Percentiles rank a stretch among this genome's conserved stretches.
phyloP scores from a whole-genome alignment of 176 grass and related monocot species.

The Phyllostachys edulis region DNA sequence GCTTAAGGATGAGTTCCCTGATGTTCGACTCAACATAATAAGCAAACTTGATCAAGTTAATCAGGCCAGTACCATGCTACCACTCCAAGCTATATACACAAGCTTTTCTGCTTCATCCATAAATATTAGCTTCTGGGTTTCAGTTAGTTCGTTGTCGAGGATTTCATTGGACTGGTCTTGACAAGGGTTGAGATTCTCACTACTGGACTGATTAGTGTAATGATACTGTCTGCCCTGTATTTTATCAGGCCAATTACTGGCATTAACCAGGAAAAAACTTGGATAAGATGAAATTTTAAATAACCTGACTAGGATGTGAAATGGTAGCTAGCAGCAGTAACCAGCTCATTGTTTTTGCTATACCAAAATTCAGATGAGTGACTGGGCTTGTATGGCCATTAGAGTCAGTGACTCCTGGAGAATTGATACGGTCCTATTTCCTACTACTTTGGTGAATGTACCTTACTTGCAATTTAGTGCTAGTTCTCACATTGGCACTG shows the following conservation, averaged over 20 bases:
- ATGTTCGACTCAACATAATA: conserved; percentile 86
- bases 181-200: background rate
- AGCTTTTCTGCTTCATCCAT: background rate
- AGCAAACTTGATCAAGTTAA: conserved; percentile 92
- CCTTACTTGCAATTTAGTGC: too few species aligned
- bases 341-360: background rate
- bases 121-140: background rate
- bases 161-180: background rate
- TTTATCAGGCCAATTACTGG: background rate
- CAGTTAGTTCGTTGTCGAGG: background rate
- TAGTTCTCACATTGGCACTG: too few species aligned
- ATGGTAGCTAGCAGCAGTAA: background rate
- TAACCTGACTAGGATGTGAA: background rate
- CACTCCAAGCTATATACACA: background rate
- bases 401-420: background rate
- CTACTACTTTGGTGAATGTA: too few species aligned
- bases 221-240: background rate
- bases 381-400: background rate
- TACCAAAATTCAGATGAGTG: background rate
- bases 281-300: background rate
- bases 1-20: conserved; percentile 86
- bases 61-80: conserved; percentile 39
- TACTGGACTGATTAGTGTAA: background rate
- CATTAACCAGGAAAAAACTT: background rate
- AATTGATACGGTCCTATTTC: too few species aligned